Percentiles rank a stretch among this genome's conserved stretches.
These are phyloP conservation scores for Mucor mucedo DNA, from an alignment of 371 early-diverging fungal genomes.

Conservation along the genomic window DNA sequence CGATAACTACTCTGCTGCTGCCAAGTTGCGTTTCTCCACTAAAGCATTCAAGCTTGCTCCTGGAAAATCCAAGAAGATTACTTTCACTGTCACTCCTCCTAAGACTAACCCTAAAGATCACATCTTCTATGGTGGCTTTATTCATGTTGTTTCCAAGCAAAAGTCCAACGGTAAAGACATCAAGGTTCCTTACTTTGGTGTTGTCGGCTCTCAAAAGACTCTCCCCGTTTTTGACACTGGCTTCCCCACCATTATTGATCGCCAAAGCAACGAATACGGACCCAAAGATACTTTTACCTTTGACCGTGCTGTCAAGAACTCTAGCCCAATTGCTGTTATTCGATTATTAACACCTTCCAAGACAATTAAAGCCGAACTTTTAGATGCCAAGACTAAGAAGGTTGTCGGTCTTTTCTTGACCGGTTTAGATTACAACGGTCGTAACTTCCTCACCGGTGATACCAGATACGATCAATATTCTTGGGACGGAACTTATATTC, in stretches of 20 bases:
- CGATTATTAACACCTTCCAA: conserved; percentile 34
- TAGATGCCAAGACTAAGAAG: conserved; percentile 31
- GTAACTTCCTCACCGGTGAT: conserved; percentile 25
- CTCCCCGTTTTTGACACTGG: conserved; percentile 35
- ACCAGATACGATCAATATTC: conserved; percentile 1
- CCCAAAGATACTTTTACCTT: conserved; percentile 26
- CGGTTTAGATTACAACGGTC: conserved; percentile 28
- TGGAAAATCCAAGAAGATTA: conserved; percentile 48
- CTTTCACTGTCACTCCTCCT: conserved; percentile 52
- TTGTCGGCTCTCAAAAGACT: conserved; percentile 52
- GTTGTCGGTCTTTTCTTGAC: conserved; percentile 23
- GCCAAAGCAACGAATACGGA: conserved; percentile 17
- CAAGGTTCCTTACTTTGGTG: conserved; percentile 61
- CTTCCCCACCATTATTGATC: conserved; percentile 24
- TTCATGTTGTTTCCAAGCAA: conserved; percentile 30
- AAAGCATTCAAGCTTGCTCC: conserved; percentile 43
- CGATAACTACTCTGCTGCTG: conserved; percentile 29
- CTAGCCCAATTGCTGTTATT: conserved; percentile 32
- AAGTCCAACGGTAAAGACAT: conserved; percentile 29
- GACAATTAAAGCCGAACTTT: conserved; percentile 31
- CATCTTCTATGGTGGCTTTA: conserved; percentile 43
- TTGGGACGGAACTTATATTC: conserved; percentile 43
- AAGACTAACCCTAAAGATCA: conserved; percentile 41
- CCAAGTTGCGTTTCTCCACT: conserved; percentile 41
- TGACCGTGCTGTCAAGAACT: conserved; percentile 25